Conservation (phyloP, 768 basidiomycete species). For the Tulasnella calospora region DNA sequence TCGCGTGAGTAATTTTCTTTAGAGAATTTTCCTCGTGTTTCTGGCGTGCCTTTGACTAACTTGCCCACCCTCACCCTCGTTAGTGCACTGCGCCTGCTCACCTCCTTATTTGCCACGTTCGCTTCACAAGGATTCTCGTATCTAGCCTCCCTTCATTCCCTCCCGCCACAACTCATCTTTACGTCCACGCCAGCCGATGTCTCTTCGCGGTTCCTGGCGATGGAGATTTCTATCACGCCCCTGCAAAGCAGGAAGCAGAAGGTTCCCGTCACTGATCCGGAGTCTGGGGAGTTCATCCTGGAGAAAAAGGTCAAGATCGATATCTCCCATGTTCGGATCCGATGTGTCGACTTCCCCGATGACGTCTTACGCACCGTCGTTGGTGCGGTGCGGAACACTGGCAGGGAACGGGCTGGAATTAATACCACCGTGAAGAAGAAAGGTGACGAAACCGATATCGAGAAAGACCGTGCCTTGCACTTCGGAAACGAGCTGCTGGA, state of each 20-base stretch:
- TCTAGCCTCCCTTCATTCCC: constrained; percentile 23
- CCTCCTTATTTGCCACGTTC: constrained; percentile 21
- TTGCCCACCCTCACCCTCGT: neutral
- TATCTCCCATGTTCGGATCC: constrained; percentile 15
- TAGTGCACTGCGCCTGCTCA: constrained; percentile 23
- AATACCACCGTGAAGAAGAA: neutral
- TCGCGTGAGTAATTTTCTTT: constrained; percentile 21
- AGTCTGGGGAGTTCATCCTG: constrained; percentile 11
- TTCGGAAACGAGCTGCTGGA: constrained; percentile 14
- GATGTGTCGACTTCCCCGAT: constrained; percentile 20
- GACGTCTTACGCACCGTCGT: constrained; percentile 20
- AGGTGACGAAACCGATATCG: neutral
- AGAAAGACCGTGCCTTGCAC: neutral
- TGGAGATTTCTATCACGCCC: constrained; percentile 16
- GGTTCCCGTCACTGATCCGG: constrained; percentile 17
- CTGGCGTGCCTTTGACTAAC: neutral
- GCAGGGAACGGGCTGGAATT: constrained; percentile 18
- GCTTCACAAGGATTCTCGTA: constrained; percentile 25
- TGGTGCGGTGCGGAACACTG: constrained; percentile 21
- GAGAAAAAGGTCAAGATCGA: constrained; percentile 21
- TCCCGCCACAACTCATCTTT: constrained; percentile 25
- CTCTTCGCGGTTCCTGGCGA: constrained; percentile 21
- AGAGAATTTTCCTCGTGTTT: constrained; percentile 7
- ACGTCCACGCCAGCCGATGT: constrained; percentile 22
- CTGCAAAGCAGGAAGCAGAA: constrained; percentile 22